Evolutionary conservation across 2,329 filamentous ascomycete species (phyloP), one percentile per base, ranked within the genome.

Genomic region (Colletotrichum simmondsii): DNA sequence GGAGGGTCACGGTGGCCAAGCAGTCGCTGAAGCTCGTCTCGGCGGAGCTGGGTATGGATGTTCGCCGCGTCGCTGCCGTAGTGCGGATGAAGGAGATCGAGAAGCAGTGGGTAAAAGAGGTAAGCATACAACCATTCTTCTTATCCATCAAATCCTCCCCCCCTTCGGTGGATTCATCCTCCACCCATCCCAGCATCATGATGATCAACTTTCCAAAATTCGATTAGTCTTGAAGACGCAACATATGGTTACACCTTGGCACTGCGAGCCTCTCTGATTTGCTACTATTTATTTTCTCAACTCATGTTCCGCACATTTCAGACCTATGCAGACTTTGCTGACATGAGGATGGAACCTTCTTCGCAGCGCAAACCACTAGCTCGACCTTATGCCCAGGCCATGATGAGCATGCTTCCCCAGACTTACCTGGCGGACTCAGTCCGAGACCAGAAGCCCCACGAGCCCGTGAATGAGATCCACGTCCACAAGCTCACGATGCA

Each of bases 201-300:
- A 91, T 91, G 89, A 90, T 82, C 79, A 77, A 80, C 82, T 84
- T 94, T 89, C 87, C 85, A 90, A 89, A 89, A 91, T 92, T 93
- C 96, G 96, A 98, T 98, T 98, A 98, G 96, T 98, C 96, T 98
- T 97, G 89, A 98, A 98, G 95, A 98, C 95, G 92, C 83, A 86
- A 72, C 82, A 91, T 88, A 92, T 97, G 94, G 94, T 98, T 96
- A 96, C 87, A 93, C 89, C 90, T 86, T 90, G 90, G 88, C 89
- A 90, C 92, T 92, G 88, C 89, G 88, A 91, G 88, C 90, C 90
- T 92, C 90, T 92, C 92, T 94, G 92, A 94, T 72, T 70, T 75
- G 53, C 73, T 73, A 54, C 68, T 32, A 11, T 32, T 22, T 30
- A 30, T 14, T n/a, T 58, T 8, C 4, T 11, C 14, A 10, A 14